Conservation (phyloP, 169 alveolate genomes). For the Plasmodium gaboni region DNA sequence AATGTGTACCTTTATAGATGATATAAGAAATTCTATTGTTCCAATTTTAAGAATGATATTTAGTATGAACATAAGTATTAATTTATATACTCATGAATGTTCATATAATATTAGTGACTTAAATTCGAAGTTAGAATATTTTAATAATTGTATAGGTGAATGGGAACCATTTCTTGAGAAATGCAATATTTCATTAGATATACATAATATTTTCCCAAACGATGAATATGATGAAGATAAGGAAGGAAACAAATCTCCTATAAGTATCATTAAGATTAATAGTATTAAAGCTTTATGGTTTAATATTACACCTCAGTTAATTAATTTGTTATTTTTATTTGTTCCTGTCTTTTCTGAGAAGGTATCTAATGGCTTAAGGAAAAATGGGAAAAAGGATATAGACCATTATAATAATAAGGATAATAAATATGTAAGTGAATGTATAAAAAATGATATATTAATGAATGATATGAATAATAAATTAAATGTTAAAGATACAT, state of each 20-base stretch:
- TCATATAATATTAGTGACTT: slow-evolving; percentile 68
- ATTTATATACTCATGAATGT: slow-evolving; percentile 54
- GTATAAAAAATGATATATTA: too few relatives aligned
- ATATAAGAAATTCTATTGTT: slow-evolving; percentile 84
- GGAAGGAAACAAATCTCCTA: slow-evolving; percentile 84
- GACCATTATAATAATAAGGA: background rate
- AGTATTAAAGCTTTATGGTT: slow-evolving; percentile 85
- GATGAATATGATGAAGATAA: slow-evolving; percentile 78
- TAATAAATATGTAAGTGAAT: background rate
- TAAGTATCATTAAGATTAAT: slow-evolving; percentile 81
- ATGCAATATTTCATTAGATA: slow-evolving; percentile 76
- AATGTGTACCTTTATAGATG: slow-evolving; percentile 85
- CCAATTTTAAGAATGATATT: slow-evolving; percentile 85
- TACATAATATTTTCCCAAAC: slow-evolving; percentile 50
- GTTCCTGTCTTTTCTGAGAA: slow-evolving; percentile 84
- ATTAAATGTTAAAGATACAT: background rate
- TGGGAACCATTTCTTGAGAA: slow-evolving; percentile 89
- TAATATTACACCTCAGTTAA: slow-evolving; percentile 88
- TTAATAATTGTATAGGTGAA: slow-evolving; percentile 86
- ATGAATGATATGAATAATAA: background rate
- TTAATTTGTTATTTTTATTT: slow-evolving; percentile 86
- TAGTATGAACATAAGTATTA: slow-evolving; percentile 56
- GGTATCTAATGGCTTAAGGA: slow-evolving; percentile 73
- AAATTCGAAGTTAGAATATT: slow-evolving; percentile 81
- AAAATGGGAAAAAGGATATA: background rate